A percentile compares a stretch with the other conserved stretches of the same genome.
Conservation (phyloP, 1,139 yeast species). For the Kodamaea ohmeri region DNA sequence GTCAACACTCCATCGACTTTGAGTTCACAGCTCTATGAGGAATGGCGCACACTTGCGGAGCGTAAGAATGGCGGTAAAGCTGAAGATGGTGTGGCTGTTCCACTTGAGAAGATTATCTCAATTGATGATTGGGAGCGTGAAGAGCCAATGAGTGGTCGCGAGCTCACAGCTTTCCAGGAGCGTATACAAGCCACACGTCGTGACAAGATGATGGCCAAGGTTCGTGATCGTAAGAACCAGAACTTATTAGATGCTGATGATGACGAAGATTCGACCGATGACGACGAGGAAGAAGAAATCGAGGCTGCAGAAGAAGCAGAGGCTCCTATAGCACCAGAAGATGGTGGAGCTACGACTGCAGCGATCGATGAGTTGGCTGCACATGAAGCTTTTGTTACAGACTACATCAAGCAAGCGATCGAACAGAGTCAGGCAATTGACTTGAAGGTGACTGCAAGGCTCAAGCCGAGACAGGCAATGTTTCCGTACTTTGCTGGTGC, state of each 20-base stretch:
- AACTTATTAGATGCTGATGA: slow-evolving; percentile 50
- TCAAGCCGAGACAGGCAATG: slow-evolving; percentile 67
- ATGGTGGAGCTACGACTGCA: slow-evolving; percentile 2
- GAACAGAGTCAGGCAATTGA: slow-evolving; percentile 52
- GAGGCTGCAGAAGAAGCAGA: slow-evolving; percentile 2
- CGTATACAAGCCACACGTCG: slow-evolving; percentile 42
- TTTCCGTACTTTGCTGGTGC: slow-evolving; percentile 64
- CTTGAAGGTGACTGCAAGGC: slow-evolving; percentile 54
- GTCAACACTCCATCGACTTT: too few species aligned
- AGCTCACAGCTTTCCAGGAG: slow-evolving; percentile 47
- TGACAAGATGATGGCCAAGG: slow-evolving; percentile 50
- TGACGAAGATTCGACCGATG: slow-evolving; percentile 39
- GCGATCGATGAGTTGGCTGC: slow-evolving; percentile 33
- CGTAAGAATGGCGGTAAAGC: slow-evolving; percentile 36
- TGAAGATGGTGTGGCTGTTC: slow-evolving; percentile 60
- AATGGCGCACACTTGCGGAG: slow-evolving; percentile 53
- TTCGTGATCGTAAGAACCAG: slow-evolving; percentile 54
- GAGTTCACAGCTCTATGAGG: slow-evolving; percentile 42
- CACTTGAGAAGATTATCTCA: slow-evolving; percentile 40
- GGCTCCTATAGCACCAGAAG: slow-evolving; percentile 1
- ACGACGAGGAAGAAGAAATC: slow-evolving; percentile 12
- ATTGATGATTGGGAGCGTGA: slow-evolving; percentile 41
- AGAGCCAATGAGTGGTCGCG: slow-evolving; percentile 49
- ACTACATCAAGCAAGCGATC: slow-evolving; percentile 37
- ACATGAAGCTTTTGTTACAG: slow-evolving; percentile 43